Evolutionary conservation across 1,139 yeast genomes (phyloP).

Genomic region (Arxiozyma heterogenica): DNA sequence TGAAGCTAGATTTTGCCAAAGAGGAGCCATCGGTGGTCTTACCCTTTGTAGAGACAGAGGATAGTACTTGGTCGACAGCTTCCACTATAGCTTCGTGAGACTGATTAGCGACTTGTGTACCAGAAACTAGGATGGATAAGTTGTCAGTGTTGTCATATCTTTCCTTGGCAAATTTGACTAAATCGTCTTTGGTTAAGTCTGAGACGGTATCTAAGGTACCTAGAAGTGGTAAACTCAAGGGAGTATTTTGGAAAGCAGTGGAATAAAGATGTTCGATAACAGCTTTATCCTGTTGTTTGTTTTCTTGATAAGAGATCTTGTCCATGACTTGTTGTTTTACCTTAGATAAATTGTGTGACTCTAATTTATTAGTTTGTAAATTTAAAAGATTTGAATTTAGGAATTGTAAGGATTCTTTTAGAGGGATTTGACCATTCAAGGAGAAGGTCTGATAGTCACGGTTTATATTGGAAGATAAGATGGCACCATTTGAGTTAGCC

Average conservation of each 20-base stretch:
- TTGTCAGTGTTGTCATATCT: constrained; percentile 34
- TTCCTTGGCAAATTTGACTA: constrained; percentile 45
- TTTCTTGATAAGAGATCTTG: constrained; percentile 28
- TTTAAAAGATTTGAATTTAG: constrained; percentile 18
- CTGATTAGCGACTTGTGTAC: constrained; percentile 35
- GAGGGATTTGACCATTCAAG: constrained; percentile 31
- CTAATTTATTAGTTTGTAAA: background rate
- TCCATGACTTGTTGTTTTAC: constrained; percentile 29
- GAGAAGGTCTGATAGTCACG: constrained; percentile 50
- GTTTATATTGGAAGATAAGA: constrained; percentile 37
- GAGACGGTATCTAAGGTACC: constrained; percentile 61
- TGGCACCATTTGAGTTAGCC: constrained; percentile 31
- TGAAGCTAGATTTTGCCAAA: constrained; percentile 44
- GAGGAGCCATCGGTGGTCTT: constrained; percentile 37
- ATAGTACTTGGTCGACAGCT: constrained; percentile 35
- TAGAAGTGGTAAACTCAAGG: constrained; percentile 62
- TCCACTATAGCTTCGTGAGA: constrained; percentile 60
- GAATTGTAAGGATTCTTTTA: constrained; percentile 32
- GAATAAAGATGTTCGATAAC: constrained; percentile 68
- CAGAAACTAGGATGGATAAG: background rate
- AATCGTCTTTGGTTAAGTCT: constrained; percentile 50
- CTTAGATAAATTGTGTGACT: background rate
- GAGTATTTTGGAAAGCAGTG: constrained; percentile 77
- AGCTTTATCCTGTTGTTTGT: constrained; percentile 31
- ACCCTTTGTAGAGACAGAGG: constrained; percentile 39